Base-by-base conservation (phyloP, 345 rosid genomes). In the Corchorus capsularis region DNA sequence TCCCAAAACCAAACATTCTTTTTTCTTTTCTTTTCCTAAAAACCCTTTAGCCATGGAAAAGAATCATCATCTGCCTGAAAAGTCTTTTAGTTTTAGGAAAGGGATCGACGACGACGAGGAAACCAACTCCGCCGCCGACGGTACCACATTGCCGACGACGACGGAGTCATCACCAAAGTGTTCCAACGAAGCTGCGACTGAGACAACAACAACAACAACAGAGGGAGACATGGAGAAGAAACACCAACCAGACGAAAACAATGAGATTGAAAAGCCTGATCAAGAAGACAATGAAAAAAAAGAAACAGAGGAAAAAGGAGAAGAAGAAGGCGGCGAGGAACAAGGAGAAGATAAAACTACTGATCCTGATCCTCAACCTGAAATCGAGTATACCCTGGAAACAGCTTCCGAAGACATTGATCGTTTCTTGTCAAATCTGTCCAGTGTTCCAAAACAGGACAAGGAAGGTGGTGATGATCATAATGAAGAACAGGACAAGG, bases 381-480 rank as follows among this genome's bases (percentile, higher is more conserved):
- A 88, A 77, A 59, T 78, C 57, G 77, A 54, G 46, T 84, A 74
- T 50, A 84, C 88, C 37, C 75, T 92, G 2, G 87, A 89, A 68
- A 84, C 85, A 14, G 82, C 84, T 45, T 82, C 85, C 20, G 91
- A 81, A 56, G 94, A 94, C 3, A 64, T 94, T 1, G 91, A 89
- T 41, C 80, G 69, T 57, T 83, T 88, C 70, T 75, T 89, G 50
- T 45, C 82, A 0, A 64, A 65, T 62, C 75, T 84, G 5, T 66
- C 85, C 14, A 62, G 43, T 39, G 6, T 73, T 52, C 80, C 57
- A 13, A 68, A 52, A 64, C 27, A 27, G 27, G 74, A 77, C 8
- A 78, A 79, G 37, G 72, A 57, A 17, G 79, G 53, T 7, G 60
- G 27, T 19, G 17, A 27, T 27, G 27, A 27, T 27, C 27, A 27